A percentile compares a stretch with the other conserved stretches of the same genome.
Conservation (phyloP, 345 rosid genomes). For the Murraya koenigii region DNA sequence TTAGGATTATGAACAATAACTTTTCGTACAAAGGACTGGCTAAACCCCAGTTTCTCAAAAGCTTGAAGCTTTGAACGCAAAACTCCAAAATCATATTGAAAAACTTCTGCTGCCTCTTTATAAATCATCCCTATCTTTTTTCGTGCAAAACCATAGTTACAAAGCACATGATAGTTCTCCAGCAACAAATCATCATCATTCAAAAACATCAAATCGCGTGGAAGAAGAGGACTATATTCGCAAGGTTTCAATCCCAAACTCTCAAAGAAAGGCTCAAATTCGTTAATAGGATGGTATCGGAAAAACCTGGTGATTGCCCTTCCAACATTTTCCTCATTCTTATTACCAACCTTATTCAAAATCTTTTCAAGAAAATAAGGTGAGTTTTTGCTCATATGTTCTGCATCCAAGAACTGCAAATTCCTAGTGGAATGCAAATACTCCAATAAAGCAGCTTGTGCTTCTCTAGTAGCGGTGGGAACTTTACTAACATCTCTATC, state of each 20-base stretch:
- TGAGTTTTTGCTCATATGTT: conserved; percentile 63
- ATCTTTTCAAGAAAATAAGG: conserved; percentile 46
- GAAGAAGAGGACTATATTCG: conserved; percentile 48
- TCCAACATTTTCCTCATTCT: conserved; percentile 29
- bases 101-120: conserved; percentile 56
- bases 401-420: conserved; percentile 59
- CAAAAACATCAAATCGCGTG: conserved; percentile 46
- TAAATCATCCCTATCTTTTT: conserved; percentile 58
- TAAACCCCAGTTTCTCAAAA: conserved; percentile 61
- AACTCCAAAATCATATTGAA: conserved; percentile 43
- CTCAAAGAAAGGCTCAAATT: conserved; percentile 87
- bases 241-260: conserved; percentile 61
- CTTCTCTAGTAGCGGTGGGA: conserved; percentile 34
- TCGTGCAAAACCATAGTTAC: conserved; percentile 55
- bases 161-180: conserved; percentile 63
- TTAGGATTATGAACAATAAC: conserved; percentile 47
- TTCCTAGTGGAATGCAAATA: conserved; percentile 63
- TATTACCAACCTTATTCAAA: conserved; percentile 30
- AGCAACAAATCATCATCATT: conserved; percentile 60
- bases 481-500: conserved; percentile 20
- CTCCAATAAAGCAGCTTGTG: conserved; percentile 66
- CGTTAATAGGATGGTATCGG: conserved; percentile 76
- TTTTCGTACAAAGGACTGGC: conserved; percentile 38
- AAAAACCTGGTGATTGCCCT: conserved; percentile 43
- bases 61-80: conserved; percentile 48